These are phyloP conservation scores for Umbelopsis sp. DNA, from an alignment of 371 early-diverging fungal genomes.

Conservation along the genomic window DNA sequence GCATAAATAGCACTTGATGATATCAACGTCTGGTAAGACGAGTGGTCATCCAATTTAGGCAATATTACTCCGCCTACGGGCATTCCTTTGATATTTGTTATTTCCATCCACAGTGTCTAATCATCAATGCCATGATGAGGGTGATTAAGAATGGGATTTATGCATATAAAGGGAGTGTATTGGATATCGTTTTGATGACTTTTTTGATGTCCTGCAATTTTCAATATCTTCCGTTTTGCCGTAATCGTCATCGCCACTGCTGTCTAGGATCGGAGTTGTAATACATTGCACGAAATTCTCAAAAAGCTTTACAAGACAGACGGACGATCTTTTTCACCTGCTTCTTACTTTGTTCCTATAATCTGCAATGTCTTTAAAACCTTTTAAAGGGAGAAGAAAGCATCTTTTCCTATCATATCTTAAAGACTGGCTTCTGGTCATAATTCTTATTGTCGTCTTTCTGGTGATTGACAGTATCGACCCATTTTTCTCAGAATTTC, in stretches of 20 bases:
- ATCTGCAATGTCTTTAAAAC: not conserved
- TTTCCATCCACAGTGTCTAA: too few species aligned
- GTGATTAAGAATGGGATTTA: too few species aligned
- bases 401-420: constrained; percentile 55
- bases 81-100: too few species aligned
- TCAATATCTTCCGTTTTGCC: not conserved
- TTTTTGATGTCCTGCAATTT: too few species aligned
- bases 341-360: not conserved
- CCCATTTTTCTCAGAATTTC: constrained; percentile 73
- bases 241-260: not conserved
- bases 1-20: too few species aligned
- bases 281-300: not conserved
- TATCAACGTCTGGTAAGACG: too few species aligned
- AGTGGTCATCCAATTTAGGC: too few species aligned
- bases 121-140: too few species aligned
- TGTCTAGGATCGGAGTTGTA: not conserved
- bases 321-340: not conserved
- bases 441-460: constrained; percentile 55
- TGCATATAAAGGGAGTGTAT: too few species aligned
- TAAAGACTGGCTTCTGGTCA: constrained; percentile 65
- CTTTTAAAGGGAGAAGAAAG: constrained; percentile 9
- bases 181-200: too few species aligned
- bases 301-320: not conserved
- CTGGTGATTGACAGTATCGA: constrained; percentile 53
- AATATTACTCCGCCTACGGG: too few species aligned